Evolutionary conservation across 148 eudicot genomes (phyloP).

Genomic region (Amaranthus palmeri): DNA sequence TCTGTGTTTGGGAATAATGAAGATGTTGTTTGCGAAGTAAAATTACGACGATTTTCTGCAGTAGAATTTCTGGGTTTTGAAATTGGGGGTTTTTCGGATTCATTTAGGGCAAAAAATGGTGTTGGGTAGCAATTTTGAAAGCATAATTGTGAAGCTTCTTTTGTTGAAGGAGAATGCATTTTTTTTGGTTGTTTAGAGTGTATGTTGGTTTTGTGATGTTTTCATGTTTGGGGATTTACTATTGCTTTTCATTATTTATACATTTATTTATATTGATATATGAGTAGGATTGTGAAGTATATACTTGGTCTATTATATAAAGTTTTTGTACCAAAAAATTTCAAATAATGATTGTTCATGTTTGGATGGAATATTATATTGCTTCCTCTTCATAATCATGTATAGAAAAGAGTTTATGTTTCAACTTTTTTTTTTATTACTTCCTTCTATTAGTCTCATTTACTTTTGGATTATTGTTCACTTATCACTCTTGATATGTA

Average conservation of each 20-base stretch:
- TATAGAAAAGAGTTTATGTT: no score
- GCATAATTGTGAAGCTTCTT: slow-evolving; percentile 45
- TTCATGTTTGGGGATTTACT: not conserved
- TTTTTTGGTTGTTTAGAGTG: slow-evolving; percentile 11
- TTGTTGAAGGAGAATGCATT: slow-evolving; percentile 56
- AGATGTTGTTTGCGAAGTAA: slow-evolving; percentile 42
- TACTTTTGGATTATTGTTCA: no score
- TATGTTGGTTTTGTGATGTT: slow-evolving; percentile 11
- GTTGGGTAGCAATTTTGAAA: slow-evolving; percentile 51
- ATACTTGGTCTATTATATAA: no score
- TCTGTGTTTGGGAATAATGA: slow-evolving; percentile 63
- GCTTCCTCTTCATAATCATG: no score
- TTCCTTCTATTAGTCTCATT: no score
- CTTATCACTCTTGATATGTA: no score
- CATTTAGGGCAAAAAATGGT: slow-evolving; percentile 36
- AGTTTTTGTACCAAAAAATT: no score
- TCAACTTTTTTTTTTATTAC: no score
- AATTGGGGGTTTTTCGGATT: slow-evolving; percentile 26
- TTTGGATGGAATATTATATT: no score
- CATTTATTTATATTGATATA: not conserved
- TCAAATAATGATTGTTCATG: no score
- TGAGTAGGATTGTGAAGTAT: not conserved
- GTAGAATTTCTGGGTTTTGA: slow-evolving; percentile 41
- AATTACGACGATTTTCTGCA: slow-evolving; percentile 45
- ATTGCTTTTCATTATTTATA: not conserved